Evolutionary conservation across 768 basidiomycete genomes (phyloP), one percentile per base, ranked within the genome.

Genomic region (Macrolepiota fuliginosa): DNA sequence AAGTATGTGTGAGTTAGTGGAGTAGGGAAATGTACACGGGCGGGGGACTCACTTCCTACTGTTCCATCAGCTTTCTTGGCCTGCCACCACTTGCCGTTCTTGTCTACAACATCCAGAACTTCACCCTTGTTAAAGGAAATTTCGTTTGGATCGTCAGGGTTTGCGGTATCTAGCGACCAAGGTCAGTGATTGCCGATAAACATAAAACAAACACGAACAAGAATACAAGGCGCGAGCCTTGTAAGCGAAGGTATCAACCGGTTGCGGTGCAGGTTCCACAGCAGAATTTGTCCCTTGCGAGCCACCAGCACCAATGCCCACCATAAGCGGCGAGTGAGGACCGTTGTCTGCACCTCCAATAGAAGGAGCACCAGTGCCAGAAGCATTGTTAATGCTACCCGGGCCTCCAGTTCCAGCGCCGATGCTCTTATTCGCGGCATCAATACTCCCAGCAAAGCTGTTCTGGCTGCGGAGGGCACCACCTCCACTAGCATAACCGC

Each of bases 71-170:
- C 67, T 74, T 90, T 94, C 69, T 77, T 87, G 37, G 92, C 90
- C 69, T 92, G 92, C 93, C 93, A 95, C 93, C 93, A 94, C 71
- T 94, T 92, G 54, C 92, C 92, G 68, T 92, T 86, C 75, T 93
- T 94, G 76, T 98, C 96, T 61, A 95, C 73, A 58, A 98, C 90
- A 64, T 97, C 94, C 64, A 98, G 83, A 42, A 94, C 79, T 69
- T 98, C 96, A 57, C 94, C 94, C 73, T 98, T 98, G 55, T 77
- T 69, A 74, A 99, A 98, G 52, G 92, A 92, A 42, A 99, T 90
- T 76, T 99, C 97, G 70, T 92, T 97, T 12, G 96, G 92, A 73
- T 99, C 97, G 61, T 98, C 96, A 29, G 91, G 79, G 2, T 91
- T 93, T n/a, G 95, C 96, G 53, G 84, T 85, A 77, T 99, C 96